Base-by-base conservation (phyloP, 345 rosid species). In the Microcos paniculata region DNA sequence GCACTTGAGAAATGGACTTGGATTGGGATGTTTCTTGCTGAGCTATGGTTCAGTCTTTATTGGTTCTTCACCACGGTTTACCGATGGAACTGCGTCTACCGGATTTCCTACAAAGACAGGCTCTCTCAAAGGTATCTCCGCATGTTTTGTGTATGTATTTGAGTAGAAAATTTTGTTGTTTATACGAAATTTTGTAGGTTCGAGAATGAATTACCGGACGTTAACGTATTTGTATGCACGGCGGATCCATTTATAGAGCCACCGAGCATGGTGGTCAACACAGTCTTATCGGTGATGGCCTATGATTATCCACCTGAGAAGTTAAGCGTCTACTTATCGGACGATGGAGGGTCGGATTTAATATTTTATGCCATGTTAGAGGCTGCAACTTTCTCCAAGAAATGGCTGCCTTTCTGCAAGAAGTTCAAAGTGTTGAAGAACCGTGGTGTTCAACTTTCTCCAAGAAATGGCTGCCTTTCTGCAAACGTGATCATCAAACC, bases 251-350 rank as follows among this genome's bases (percentile, higher is more conserved):
- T 15, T 8, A 6, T 85, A 58, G 91, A 88, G 81, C 91, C 90
- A 12, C 88, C 90, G 9, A 75, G 67, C 64, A 51, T 88, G 87
- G 90, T 86, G 62, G 64, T 86, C 18, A 86, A 83, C 79, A 88
- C 90, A 0, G 81, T 88, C 48, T 74, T 91, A 70, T 90, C 96
- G 1, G 84, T 85, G n/a, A 74, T 85, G 85, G 83, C 93, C 6
- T 89, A 84, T 3, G 82, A 90, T 69, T 93, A 93, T 67, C 89
- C 94, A 10, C 72, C 88, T 0, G 84, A 87, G n/a, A 89, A 89
- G 74, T 81, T 89, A 12, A 81, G 84, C 19, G 82, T 87, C 5
- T 93, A 87, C 24, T 84, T 89, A 30, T 89, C 89, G 1, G 90
- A 89, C 18, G 92, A 89, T 23, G 88, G 83, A 1, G 88, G 79